phyloP scores from a whole-genome alignment of 495 filamentous ascomycete genomes.

The Talaromyces trachyspermus region DNA sequence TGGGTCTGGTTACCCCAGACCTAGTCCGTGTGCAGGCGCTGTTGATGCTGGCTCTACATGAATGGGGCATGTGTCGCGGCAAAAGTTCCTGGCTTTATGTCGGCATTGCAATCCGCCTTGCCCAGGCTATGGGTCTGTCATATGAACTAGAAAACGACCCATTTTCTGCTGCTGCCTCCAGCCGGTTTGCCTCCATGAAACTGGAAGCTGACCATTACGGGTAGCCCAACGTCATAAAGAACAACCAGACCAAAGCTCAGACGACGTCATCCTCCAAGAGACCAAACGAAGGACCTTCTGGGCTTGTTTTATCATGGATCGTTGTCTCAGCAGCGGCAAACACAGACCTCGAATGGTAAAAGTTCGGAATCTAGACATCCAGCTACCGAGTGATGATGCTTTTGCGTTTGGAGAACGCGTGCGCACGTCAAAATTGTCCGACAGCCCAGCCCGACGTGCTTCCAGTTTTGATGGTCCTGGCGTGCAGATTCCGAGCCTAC shows the following conservation, averaged over 20 bases:
- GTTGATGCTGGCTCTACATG: constrained; percentile 76
- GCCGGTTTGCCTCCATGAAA: constrained; percentile 33
- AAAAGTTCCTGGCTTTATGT: constrained; percentile 72
- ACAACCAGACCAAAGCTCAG: constrained; percentile 33
- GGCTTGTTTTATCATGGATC: constrained; percentile 78
- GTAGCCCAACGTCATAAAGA: constrained; percentile 23
- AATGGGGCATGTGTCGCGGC: constrained; percentile 75
- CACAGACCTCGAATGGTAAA: constrained; percentile 63
- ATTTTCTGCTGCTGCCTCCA: constrained; percentile 12
- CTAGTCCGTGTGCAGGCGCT: constrained; percentile 69
- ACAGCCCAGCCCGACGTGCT: constrained; percentile 29
- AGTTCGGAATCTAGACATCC: constrained; percentile 53
- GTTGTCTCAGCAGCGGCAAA: constrained; percentile 69
- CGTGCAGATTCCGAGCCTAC: constrained; percentile 40
- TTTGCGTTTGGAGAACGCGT: constrained; percentile 44
- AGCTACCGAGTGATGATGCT: constrained; percentile 42
- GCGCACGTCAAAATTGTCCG: constrained; percentile 35
- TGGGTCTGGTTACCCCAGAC: constrained; percentile 47
- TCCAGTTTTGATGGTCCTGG: constrained; percentile 37
- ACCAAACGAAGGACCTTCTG: constrained; percentile 77
- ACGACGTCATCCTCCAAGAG: constrained; percentile 63
- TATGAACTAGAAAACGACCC: constrained; percentile 51
- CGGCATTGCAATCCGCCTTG: constrained; percentile 67
- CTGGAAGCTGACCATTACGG: constrained; percentile 40
- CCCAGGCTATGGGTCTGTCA: constrained; percentile 63